These are phyloP conservation scores for Erysimum cheiri DNA, from an alignment of 441 rosid species.

Conservation along the genomic window DNA sequence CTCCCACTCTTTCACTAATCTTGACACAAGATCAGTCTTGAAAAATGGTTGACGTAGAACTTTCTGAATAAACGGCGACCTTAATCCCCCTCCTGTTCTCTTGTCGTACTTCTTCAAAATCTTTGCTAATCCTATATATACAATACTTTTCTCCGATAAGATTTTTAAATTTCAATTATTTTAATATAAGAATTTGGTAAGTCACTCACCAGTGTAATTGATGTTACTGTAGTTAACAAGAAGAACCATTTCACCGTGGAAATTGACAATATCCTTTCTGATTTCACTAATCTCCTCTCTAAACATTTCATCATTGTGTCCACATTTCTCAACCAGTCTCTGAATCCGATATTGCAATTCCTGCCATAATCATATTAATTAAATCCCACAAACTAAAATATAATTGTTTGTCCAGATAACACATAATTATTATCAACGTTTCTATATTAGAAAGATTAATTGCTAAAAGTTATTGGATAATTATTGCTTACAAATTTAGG, in stretches of 20 bases:
- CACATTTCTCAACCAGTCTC: slow-evolving; percentile 52
- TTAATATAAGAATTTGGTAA: not conserved
- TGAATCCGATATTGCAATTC: slow-evolving; percentile 66
- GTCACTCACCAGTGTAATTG: slow-evolving; percentile 69
- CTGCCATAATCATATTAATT: slow-evolving; percentile 39
- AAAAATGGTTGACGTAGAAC: slow-evolving; percentile 78
- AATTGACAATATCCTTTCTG: slow-evolving; percentile 70
- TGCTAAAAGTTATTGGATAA: not conserved
- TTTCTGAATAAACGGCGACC: slow-evolving; percentile 67
- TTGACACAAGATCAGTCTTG: slow-evolving; percentile 74
- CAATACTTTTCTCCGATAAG: not conserved
- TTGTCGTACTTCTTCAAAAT: slow-evolving; percentile 91
- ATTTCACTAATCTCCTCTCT: slow-evolving; percentile 58
- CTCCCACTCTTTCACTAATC: slow-evolving; percentile 78
- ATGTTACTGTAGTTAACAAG: slow-evolving; percentile 80
- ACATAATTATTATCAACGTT: not conserved
- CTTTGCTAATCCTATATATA: slow-evolving; percentile 65
- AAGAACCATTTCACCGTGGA: slow-evolving; percentile 95
- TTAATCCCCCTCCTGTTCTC: slow-evolving; percentile 61
- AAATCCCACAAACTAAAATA: not conserved
- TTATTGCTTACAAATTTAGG: not conserved
- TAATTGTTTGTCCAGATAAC: not conserved
- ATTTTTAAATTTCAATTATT: not conserved
- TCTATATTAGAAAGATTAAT: not conserved
- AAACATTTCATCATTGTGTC: slow-evolving; percentile 49